Evolutionary conservation across 2,329 filamentous ascomycete genomes (phyloP).

Genomic region (Cercospora zeina): DNA sequence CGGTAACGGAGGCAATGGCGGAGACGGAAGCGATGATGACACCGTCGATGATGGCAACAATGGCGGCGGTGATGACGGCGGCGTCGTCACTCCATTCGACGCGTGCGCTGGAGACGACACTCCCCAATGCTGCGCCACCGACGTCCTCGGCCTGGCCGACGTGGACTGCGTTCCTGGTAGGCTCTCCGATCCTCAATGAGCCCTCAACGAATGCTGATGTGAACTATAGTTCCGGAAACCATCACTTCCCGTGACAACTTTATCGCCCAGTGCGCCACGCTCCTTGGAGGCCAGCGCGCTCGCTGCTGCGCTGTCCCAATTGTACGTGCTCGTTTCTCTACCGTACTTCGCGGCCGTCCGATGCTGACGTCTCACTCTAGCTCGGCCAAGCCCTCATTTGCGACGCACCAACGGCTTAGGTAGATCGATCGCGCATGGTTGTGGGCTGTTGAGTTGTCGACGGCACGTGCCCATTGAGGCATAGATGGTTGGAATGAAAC

Average conservation of each 20-base stretch:
- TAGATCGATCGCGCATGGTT: background rate
- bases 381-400: background rate
- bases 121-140: background rate
- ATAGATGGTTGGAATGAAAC: too few species aligned
- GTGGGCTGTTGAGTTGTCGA: background rate
- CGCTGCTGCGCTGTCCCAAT: background rate
- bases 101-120: background rate
- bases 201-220: background rate
- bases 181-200: background rate
- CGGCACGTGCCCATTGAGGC: too few species aligned
- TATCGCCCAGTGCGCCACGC: background rate
- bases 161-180: background rate
- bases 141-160: background rate
- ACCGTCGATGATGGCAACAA: background rate
- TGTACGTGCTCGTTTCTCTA: background rate
- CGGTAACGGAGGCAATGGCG: background rate
- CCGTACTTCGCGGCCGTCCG: background rate
- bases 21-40: background rate
- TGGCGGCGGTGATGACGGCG: background rate
- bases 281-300: background rate
- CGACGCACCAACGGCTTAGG: background rate
- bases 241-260: constrained; percentile 7
- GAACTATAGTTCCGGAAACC: background rate
- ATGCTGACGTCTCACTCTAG: background rate
- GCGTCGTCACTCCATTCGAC: background rate